Evolutionary conservation across 495 filamentous ascomycete species (phyloP), one percentile per base, ranked within the genome.

Genomic region (Hyphodiscus hymeniophilus): DNA sequence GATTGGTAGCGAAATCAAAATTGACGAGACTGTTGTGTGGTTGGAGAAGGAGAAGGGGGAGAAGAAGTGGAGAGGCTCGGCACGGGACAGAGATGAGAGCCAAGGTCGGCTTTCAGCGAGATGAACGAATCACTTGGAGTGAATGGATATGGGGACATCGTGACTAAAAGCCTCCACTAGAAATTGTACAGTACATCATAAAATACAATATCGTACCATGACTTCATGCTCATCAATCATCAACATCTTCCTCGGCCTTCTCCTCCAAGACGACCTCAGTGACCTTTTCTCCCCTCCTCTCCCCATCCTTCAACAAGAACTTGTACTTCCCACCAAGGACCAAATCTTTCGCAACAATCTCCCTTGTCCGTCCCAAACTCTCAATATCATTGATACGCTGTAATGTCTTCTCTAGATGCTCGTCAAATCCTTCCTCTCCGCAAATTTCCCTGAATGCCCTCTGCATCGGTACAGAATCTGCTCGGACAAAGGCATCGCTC

Each of bases 381-480:
- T 98, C 92, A 58, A 98, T 98, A 49, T 83, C 88, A 24, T 70
- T 70, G 53, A 98, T 96, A 16, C 92, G 74, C 26, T 86, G 72
- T 35, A 97, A 64, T 0, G 92, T 98, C 11, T 75, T 81, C 52
- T 94, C 79, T 26, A 97, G 70, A 60, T 85, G 82, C 52, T 90
- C 67, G 11, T 87, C 81, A 60, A 98, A 98, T 16, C 83, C 83
- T 22, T 75, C 71, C 42, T 77, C 56, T 3, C 64, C 57, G 41
- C 87, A 92, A 5, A 98, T 86, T 52, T 89, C 75, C 24, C 77
- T 75, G 64, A 98, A 96, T 0, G 94, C 92, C 34, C 79, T 79
- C 65, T 91, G 87, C 92, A 98, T 98, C 8, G 92, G 92, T 30
- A 97, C 92, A 3, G 83, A 89, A 65, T 94, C 89, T 4, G 92